Conservation (phyloP, 441 rosid species). For the Brassica hybrid region DNA sequence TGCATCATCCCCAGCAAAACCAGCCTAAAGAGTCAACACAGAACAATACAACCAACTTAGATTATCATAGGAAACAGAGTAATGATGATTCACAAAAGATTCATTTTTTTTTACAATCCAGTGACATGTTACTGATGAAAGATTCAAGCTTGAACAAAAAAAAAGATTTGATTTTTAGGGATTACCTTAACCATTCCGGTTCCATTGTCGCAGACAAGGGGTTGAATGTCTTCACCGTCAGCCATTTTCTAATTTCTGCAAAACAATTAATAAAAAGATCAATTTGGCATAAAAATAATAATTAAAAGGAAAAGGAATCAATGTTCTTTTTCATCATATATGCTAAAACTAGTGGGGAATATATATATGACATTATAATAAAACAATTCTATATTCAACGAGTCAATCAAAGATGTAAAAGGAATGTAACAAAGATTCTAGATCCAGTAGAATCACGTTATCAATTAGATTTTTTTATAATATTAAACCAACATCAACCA, state of each 20-base stretch:
- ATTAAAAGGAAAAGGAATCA: constrained; percentile 9
- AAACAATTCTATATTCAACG: constrained; percentile 5
- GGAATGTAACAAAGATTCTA: constrained; percentile 16
- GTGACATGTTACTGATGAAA: no score
- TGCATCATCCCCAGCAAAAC: no score
- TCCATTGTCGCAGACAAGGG: neutral
- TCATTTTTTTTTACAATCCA: no score
- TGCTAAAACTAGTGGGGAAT: constrained; percentile 5
- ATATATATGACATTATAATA: constrained; percentile 5
- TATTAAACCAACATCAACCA: neutral
- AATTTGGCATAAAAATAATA: constrained; percentile 1
- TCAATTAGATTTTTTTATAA: neutral
- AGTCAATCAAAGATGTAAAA: neutral
- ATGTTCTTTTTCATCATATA: neutral
- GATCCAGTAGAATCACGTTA: constrained; percentile 26
- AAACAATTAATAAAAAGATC: constrained; percentile 6
- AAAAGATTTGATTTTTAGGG: neutral
- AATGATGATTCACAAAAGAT: neutral
- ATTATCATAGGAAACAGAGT: no score
- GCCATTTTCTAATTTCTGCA: constrained; percentile 35
- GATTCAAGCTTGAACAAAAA: no score
- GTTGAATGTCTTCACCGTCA: constrained; percentile 1
- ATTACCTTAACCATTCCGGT: neutral
- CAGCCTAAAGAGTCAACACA: no score
- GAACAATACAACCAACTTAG: no score